A percentile compares a stretch with the other conserved stretches of the same genome.
Conservation (phyloP, 1,284 basidiomycete genomes). For the Ustilago bromivora region DNA sequence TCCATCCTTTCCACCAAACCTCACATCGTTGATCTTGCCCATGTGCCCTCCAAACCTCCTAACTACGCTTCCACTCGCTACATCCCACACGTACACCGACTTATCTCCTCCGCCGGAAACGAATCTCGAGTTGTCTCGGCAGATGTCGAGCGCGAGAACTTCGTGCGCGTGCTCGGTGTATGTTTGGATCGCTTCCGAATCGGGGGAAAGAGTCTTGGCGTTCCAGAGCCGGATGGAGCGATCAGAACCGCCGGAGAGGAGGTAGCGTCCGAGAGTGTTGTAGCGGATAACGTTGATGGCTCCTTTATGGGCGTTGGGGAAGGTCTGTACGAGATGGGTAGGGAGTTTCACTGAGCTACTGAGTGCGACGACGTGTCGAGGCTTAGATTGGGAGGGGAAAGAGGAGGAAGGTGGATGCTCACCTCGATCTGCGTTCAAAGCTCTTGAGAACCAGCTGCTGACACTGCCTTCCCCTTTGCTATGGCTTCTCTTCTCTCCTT, state of each 20-base stretch:
- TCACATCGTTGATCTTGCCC: conserved; percentile 88
- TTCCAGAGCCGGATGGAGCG: conserved; percentile 92
- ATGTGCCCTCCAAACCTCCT: conserved; percentile 87
- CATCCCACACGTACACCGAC: conserved; percentile 94
- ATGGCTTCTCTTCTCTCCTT: neutral
- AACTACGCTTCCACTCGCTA: conserved; percentile 83
- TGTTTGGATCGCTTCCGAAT: conserved; percentile 75
- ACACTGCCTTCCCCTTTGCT: neutral
- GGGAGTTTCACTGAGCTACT: conserved; percentile 44
- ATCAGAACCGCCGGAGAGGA: conserved; percentile 91
- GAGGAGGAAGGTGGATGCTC: conserved; percentile 15
- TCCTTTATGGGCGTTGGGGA: conserved; percentile 62
- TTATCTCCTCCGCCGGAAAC: conserved; percentile 93
- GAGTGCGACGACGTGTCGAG: conserved; percentile 36
- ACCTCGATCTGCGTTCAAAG: conserved; percentile 32
- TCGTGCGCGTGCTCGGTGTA: conserved; percentile 94
- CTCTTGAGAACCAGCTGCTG: conserved; percentile 34
- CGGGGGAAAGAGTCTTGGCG: conserved; percentile 75
- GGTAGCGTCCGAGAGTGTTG: conserved; percentile 78
- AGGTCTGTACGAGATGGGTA: conserved; percentile 23
- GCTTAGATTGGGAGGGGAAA: neutral
- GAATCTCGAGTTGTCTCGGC: conserved; percentile 92
- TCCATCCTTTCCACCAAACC: conserved; percentile 73
- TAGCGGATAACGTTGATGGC: conserved; percentile 67
- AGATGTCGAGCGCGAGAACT: conserved; percentile 85